Conservation (phyloP, 2,329 filamentous ascomycete genomes). For the Thelonectria olida region DNA sequence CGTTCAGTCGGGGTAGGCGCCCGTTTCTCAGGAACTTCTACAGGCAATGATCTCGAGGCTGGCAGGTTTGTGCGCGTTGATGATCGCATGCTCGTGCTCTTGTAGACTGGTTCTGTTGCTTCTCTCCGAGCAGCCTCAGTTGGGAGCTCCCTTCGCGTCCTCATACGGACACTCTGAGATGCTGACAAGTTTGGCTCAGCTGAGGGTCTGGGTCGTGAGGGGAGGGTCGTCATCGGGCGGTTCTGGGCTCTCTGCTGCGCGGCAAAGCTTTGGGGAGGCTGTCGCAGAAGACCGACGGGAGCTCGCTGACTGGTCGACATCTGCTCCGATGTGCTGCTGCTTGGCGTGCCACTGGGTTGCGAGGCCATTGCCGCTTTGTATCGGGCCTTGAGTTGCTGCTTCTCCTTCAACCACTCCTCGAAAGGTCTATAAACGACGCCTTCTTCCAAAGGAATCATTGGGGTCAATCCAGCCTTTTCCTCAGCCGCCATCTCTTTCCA, state of each 20-base stretch:
- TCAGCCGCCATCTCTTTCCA: conserved; percentile 76
- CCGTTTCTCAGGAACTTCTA: conserved; percentile 43
- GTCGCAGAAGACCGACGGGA: conserved; percentile 57
- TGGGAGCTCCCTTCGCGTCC: conserved; percentile 40
- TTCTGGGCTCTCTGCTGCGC: conserved; percentile 71
- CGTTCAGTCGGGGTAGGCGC: conserved; percentile 39
- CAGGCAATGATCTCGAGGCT: conserved; percentile 38
- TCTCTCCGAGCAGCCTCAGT: conserved; percentile 36
- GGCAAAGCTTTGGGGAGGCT: conserved; percentile 71
- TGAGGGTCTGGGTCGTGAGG: conserved; percentile 38
- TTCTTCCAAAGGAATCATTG: conserved; percentile 68
- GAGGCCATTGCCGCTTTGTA: conserved; percentile 43
- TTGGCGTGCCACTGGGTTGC: conserved; percentile 37
- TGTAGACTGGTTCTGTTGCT: conserved; percentile 34
- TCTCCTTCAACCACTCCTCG: conserved; percentile 67
- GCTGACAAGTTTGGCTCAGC: conserved; percentile 34
- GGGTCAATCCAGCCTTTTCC: conserved; percentile 72
- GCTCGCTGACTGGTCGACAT: conserved; percentile 46
- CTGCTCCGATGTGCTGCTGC: conserved; percentile 46
- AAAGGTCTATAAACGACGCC: conserved; percentile 72
- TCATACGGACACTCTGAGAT: conserved; percentile 44
- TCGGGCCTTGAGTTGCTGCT: conserved; percentile 50
- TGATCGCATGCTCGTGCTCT: conserved; percentile 42
- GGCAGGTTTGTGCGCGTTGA: conserved; percentile 41
- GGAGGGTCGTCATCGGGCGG: conserved; percentile 48